Conservation (phyloP, 768 basidiomycete genomes). For the Kwoniella dendrophila region DNA sequence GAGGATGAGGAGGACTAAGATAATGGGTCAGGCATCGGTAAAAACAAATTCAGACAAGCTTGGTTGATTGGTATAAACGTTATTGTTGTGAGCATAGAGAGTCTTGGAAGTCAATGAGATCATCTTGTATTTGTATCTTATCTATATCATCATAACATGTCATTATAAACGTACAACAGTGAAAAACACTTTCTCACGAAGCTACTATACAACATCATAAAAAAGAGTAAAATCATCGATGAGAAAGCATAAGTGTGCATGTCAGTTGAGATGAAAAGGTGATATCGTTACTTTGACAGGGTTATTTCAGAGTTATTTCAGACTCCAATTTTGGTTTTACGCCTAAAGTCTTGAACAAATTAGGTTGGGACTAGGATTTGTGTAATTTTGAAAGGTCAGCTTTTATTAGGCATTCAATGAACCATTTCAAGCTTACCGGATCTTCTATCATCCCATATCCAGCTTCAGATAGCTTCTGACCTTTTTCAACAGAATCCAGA, state of each 20-base stretch:
- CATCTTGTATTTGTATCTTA: constrained; percentile 10
- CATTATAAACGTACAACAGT: background rate
- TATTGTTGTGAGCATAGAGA: background rate
- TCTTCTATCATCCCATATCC: constrained; percentile 44
- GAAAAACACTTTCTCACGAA: background rate
- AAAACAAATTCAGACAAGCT: background rate
- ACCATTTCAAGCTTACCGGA: constrained; percentile 33
- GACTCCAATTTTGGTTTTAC: constrained; percentile 30
- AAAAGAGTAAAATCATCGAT: background rate
- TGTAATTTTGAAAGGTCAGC: background rate
- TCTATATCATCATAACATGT: constrained; percentile 7
- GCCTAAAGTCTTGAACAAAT: constrained; percentile 36
- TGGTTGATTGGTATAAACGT: too few relatives aligned
- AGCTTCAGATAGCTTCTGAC: constrained; percentile 38
- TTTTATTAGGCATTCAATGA: background rate
- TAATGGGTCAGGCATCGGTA: constrained; percentile 2
- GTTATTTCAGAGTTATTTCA: background rate
- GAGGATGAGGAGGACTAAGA: constrained; percentile 39
- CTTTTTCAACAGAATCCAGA: constrained; percentile 42
- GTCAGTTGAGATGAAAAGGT: background rate
- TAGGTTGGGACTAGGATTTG: constrained; percentile 43
- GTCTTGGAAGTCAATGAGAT: too few relatives aligned
- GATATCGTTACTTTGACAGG: background rate
- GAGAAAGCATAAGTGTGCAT: background rate
- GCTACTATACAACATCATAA: background rate